Evolutionary conservation across 306 rosid genomes (phyloP), one percentile per base, ranked within the genome.

Genomic region (Morella rubra): DNA sequence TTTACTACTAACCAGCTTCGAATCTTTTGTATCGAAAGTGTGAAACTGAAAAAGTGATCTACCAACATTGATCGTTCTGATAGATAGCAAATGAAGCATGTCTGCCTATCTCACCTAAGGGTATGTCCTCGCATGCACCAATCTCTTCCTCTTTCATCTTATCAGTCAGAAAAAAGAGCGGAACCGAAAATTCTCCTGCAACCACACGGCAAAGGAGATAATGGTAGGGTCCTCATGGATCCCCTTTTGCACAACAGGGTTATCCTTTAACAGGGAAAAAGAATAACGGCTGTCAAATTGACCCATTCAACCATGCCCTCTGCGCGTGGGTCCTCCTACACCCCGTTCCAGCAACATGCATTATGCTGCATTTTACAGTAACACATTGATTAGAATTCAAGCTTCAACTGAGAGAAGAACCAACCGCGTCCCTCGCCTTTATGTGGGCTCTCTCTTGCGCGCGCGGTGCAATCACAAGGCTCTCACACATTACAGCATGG

Each of bases 201-300:
- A 55, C 37, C 51, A 71, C 20, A 42, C 53, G 84, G 75, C 82
- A 79, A 64, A 69, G 70, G 52, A 87, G 88, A 79, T 78, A 75
- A 80, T 84, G 90, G 88, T 92, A 80, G 91, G 92, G 88, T 80
- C 87, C 7, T 80, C 9, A 55, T 61, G 85, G 77, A 77, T 58
- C 49, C 77, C 77, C 80, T 62, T 85, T 85, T 77, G 68, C 62
- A 55, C 20, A 51, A 69, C 76, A 84, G 78, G 56, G 80, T 72
- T 45, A 37, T 27, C 44, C 55, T 69, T 80, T 80, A 81, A 75
- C 45, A 71, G 22, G 19, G 24, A 74, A 54, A 69, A 79, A 55
- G 69, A 74, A 76, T 72, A 83, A 79, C 81, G 85, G 85, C 83
- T 73, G 55, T 50, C 76, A 50, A 15, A 52, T 64, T 78, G 84